phyloP scores from a whole-genome alignment of 176 grass and related monocot genomes.

The Avena insularis region DNA sequence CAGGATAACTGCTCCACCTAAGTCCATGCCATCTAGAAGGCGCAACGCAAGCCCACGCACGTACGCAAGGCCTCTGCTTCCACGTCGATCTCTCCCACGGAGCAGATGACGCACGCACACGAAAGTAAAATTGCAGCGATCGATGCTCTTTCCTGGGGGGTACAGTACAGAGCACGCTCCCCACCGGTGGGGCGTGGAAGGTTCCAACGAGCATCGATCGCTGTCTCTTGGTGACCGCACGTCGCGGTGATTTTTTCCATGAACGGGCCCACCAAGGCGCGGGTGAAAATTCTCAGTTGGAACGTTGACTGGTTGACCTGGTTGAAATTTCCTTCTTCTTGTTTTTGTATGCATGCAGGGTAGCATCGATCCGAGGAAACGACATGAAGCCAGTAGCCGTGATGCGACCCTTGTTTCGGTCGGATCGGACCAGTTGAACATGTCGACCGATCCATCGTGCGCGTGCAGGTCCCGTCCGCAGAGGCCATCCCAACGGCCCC shows the following conservation, averaged over 20 bases:
- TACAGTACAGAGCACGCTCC: not conserved
- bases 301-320: not conserved
- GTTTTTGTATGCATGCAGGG: no score
- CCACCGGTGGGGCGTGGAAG: not conserved
- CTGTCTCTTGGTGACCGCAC: not conserved
- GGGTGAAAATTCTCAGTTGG: constrained; percentile 33
- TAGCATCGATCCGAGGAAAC: not conserved
- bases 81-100: not conserved
- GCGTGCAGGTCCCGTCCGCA: not conserved
- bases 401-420: not conserved
- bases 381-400: not conserved
- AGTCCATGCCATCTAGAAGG: constrained; percentile 30
- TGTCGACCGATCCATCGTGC: not conserved
- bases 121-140: not conserved
- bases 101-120: not conserved
- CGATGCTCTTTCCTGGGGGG: not conserved
- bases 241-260: constrained; percentile 23
- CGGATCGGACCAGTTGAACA: no score
- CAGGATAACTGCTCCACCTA: not conserved
- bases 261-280: not conserved
- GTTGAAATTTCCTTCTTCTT: not conserved
- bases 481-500: no score
- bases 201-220: not conserved
- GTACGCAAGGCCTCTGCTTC: not conserved
- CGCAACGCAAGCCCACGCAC: not conserved